These are phyloP conservation scores for Nigrospora sphaerica DNA, from an alignment of 2,329 filamentous ascomycete genomes.

Conservation along the genomic window DNA sequence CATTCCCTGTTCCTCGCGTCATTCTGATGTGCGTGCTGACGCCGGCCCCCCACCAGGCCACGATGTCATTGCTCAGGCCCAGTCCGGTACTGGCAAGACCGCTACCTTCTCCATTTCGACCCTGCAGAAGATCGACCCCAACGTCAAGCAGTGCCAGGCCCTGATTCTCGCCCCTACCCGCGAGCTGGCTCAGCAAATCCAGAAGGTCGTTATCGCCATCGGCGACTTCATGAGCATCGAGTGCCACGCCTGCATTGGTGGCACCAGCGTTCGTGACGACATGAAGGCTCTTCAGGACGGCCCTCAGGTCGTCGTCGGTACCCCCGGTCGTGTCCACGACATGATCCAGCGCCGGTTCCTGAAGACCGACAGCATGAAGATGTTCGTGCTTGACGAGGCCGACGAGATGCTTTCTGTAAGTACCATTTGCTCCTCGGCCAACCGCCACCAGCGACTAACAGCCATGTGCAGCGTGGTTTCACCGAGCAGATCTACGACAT, in stretches of 20 bases:
- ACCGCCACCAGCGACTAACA: conserved; percentile 23
- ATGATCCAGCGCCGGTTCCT: conserved; percentile 99
- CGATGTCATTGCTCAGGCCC: conserved; percentile 99
- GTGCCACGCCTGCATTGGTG: conserved; percentile 98
- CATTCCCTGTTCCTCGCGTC: background rate
- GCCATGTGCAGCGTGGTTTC: conserved; percentile 70
- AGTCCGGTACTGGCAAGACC: conserved; percentile 99
- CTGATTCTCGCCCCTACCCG: conserved; percentile 96
- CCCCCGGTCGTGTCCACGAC: conserved; percentile 96
- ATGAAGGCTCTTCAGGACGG: conserved; percentile 97
- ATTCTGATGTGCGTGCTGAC: background rate
- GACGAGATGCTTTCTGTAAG: conserved; percentile 95
- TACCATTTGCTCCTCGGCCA: conserved; percentile 12
- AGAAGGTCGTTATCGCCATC: conserved; percentile 97
- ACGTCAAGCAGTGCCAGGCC: conserved; percentile 94
- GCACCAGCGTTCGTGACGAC: conserved; percentile 95
- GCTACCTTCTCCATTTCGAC: conserved; percentile 99
- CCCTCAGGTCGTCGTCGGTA: conserved; percentile 95
- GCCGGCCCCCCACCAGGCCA: conserved; percentile 49
- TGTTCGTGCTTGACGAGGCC: conserved; percentile 99
- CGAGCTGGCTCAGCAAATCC: conserved; percentile 98
- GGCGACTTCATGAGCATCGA: conserved; percentile 99
- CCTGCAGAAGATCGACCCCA: conserved; percentile 96
- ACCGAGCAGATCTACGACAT: conserved; percentile 99
- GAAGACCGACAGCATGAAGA: conserved; percentile 98